Evolutionary conservation across 768 basidiomycete species (phyloP).

Genomic region (Lactifluus hygrophoroides): DNA sequence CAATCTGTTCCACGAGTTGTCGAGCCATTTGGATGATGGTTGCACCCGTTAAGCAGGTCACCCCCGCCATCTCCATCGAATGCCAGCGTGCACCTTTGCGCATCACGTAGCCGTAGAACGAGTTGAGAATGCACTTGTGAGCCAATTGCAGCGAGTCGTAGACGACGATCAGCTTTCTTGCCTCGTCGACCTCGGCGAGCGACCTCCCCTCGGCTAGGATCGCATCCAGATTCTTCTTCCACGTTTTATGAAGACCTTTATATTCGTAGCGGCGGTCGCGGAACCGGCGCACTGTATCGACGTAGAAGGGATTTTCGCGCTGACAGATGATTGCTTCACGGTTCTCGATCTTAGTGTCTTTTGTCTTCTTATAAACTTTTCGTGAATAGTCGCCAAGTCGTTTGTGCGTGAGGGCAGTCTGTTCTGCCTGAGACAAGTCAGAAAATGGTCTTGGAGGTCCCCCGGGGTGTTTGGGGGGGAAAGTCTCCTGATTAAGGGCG

Average conservation of each 20-base stretch:
- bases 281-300: constrained; percentile 95
- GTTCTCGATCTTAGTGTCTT: constrained; percentile 92
- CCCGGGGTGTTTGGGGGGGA: constrained; percentile 72
- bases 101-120: constrained; percentile 99
- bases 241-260: constrained; percentile 96
- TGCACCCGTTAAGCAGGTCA: constrained; percentile 95
- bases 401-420: constrained; percentile 89
- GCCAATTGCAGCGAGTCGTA: constrained; percentile 98
- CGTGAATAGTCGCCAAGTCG: constrained; percentile 97
- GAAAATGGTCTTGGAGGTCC: constrained; percentile 70
- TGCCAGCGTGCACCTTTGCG: constrained; percentile 99
- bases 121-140: constrained; percentile 99
- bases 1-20: constrained; percentile 94
- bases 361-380: constrained; percentile 97
- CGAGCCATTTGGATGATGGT: constrained; percentile 99
- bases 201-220: constrained; percentile 57
- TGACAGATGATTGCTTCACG: constrained; percentile 96
- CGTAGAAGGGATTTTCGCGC: constrained; percentile 96
- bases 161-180: constrained; percentile 97
- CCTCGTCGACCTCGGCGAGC: constrained; percentile 86
- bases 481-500: constrained; percentile 88
- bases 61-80: constrained; percentile 99
- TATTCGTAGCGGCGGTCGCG: constrained; percentile 98
- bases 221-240: constrained; percentile 96
- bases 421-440: constrained; percentile 78